phyloP scores from a whole-genome alignment of 768 basidiomycete species.

The Lanmaoa pseudosensibilis region DNA sequence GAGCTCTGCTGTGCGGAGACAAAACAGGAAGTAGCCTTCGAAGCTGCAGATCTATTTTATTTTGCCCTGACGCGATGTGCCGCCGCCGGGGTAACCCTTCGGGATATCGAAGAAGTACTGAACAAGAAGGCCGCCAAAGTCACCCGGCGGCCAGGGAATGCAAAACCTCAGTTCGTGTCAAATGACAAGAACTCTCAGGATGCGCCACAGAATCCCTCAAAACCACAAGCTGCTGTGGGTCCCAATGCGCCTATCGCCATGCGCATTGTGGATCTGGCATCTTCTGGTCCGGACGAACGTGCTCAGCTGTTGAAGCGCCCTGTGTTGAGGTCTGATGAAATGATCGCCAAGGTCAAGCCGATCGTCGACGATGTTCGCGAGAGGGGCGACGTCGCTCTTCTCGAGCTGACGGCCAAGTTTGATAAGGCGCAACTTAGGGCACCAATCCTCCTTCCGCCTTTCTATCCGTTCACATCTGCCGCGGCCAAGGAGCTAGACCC shows the following conservation, averaged over 20 bases:
- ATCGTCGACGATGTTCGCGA: constrained; percentile 86
- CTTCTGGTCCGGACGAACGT: constrained; percentile 51
- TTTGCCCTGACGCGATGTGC: constrained; percentile 87
- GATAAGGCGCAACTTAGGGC: constrained; percentile 75
- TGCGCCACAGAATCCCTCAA: constrained; percentile 31
- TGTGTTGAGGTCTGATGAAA: constrained; percentile 65
- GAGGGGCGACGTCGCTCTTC: constrained; percentile 83
- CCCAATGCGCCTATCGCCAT: constrained; percentile 63
- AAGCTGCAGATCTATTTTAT: constrained; percentile 93
- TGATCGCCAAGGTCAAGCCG: constrained; percentile 85
- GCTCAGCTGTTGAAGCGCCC: constrained; percentile 79
- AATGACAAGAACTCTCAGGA: constrained; percentile 20
- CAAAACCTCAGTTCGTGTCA: constrained; percentile 76
- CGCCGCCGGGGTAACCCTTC: constrained; percentile 74
- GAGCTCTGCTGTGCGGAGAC: constrained; percentile 86
- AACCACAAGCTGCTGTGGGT: constrained; percentile 24
- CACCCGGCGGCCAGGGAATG: constrained; percentile 85
- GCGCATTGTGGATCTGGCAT: constrained; percentile 66
- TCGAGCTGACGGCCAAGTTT: constrained; percentile 89
- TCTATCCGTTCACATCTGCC: constrained; percentile 41
- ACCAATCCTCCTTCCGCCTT: constrained; percentile 79
- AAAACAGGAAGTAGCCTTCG: constrained; percentile 84
- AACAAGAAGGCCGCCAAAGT: constrained; percentile 86
- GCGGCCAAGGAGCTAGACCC: constrained; percentile 61
- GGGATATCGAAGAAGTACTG: constrained; percentile 81